Percentiles rank a stretch among this genome's conserved stretches.
Evolutionary conservation across 2,329 filamentous ascomycete genomes (phyloP).

Genomic region (Curvularia hawaiiensis): DNA sequence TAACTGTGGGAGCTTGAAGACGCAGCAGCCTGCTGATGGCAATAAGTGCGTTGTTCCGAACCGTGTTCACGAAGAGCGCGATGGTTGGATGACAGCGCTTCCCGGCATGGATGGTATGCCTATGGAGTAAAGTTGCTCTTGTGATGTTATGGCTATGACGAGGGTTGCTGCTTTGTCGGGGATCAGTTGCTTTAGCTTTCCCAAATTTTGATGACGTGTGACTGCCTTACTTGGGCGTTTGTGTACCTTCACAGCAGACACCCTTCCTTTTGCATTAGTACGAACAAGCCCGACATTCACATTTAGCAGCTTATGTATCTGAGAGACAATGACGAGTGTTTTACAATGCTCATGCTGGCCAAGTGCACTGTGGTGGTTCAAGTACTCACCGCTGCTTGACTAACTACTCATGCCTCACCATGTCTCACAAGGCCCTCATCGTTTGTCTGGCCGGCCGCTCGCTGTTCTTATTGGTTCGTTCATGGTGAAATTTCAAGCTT

Average conservation of each 20-base stretch:
- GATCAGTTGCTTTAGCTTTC: background rate
- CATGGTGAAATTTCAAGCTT: background rate
- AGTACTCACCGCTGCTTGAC: background rate
- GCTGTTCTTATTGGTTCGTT: background rate
- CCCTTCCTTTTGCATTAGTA: background rate
- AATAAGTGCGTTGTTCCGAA: constrained; percentile 30
- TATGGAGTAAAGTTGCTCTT: background rate
- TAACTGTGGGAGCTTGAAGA: constrained; percentile 32
- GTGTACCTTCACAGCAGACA: background rate
- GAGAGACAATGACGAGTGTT: background rate
- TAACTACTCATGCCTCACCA: background rate
- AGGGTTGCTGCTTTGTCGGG: background rate
- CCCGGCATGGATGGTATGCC: constrained; percentile 26
- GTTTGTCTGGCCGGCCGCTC: background rate
- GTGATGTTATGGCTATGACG: background rate
- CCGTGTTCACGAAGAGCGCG: constrained; percentile 31
- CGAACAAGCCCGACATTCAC: background rate
- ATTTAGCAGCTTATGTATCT: background rate
- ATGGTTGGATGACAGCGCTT: constrained; percentile 29
- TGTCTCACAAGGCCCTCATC: background rate
- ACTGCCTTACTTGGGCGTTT: background rate
- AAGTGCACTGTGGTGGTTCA: background rate
- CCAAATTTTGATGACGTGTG: background rate
- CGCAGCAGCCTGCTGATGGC: constrained; percentile 28
- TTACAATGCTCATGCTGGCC: background rate